phyloP scores from a whole-genome alignment of 768 basidiomycete genomes.

The Daedaleopsis sinensis region DNA sequence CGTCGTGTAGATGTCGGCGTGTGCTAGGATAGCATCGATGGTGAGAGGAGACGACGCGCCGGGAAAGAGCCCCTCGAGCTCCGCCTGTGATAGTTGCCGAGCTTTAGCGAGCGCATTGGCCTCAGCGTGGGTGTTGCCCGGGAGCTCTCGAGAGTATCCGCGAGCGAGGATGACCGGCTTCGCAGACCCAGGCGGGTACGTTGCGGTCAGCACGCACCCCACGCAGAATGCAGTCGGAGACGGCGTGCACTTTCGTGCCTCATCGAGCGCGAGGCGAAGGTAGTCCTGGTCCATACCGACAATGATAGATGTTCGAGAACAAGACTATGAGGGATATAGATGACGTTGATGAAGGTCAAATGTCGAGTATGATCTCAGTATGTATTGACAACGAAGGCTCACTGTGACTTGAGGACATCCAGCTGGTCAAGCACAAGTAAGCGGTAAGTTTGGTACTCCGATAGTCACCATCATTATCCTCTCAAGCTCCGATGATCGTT shows the following conservation, averaged over 20 bases:
- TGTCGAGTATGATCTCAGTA: too few relatives aligned
- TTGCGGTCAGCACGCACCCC: constrained; percentile 72
- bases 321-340: too few relatives aligned
- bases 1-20: constrained; percentile 87
- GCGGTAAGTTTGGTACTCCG: background rate
- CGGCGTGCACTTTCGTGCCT: constrained; percentile 73
- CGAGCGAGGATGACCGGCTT: constrained; percentile 64
- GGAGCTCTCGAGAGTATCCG: constrained; percentile 88
- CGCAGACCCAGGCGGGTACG: constrained; percentile 41
- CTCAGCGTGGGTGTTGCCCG: constrained; percentile 97
- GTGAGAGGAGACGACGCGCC: constrained; percentile 42
- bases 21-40: constrained; percentile 52
- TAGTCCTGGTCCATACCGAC: constrained; percentile 39
- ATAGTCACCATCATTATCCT: background rate
- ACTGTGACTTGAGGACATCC: too few relatives aligned
- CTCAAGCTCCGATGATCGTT: too few relatives aligned
- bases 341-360: background rate
- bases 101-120: constrained; percentile 88
- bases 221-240: constrained; percentile 85
- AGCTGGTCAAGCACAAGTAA: background rate
- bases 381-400: too few relatives aligned
- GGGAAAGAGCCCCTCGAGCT: constrained; percentile 40
- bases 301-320: constrained; percentile 2
- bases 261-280: constrained; percentile 65
- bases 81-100: constrained; percentile 41